Percentiles rank a stretch among this genome's conserved stretches.
Conservation (phyloP, 2,329 filamentous ascomycete genomes). For the Neonectria coccinea region DNA sequence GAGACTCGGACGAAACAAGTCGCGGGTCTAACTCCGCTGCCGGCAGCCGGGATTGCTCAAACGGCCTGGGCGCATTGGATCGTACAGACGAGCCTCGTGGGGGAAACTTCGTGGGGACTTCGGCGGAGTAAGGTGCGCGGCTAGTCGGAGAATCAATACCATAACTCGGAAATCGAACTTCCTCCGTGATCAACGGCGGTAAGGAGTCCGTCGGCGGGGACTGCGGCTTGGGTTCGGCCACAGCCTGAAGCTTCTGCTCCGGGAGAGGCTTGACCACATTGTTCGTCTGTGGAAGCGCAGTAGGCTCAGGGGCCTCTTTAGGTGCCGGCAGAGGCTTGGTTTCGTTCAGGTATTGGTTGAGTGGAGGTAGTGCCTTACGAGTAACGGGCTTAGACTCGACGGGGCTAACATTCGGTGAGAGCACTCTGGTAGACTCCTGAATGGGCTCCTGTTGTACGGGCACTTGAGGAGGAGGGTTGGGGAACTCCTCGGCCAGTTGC, state of each 20-base stretch:
- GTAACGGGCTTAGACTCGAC: constrained; percentile 37
- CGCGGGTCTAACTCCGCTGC: constrained; percentile 46
- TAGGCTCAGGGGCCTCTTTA: constrained; percentile 4
- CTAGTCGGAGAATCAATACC: constrained; percentile 37
- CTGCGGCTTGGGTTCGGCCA: constrained; percentile 23
- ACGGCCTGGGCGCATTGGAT: constrained; percentile 33
- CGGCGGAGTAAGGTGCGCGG: constrained; percentile 35
- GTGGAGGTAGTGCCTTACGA: constrained; percentile 45
- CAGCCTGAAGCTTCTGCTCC: constrained; percentile 3
- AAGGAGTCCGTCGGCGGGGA: constrained; percentile 40
- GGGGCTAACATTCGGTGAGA: constrained; percentile 30
- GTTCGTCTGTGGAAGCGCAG: neutral
- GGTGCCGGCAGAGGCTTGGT: constrained; percentile 42
- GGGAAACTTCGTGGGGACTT: constrained; percentile 44
- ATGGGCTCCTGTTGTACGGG: constrained; percentile 3
- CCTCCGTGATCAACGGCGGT: constrained; percentile 33
- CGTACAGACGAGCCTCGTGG: constrained; percentile 50
- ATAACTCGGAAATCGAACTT: constrained; percentile 30
- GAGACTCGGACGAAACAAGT: constrained; percentile 50
- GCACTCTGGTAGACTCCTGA: constrained; percentile 30
- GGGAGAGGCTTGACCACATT: neutral
- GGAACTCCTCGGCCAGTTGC: constrained; percentile 47
- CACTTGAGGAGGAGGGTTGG: constrained; percentile 29
- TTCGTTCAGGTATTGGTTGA: constrained; percentile 38
- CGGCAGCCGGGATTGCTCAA: constrained; percentile 40